Evolutionary conservation across 495 filamentous ascomycete species (phyloP), one percentile per base, ranked within the genome.

Genomic region (Mycothermus thermophilus): DNA sequence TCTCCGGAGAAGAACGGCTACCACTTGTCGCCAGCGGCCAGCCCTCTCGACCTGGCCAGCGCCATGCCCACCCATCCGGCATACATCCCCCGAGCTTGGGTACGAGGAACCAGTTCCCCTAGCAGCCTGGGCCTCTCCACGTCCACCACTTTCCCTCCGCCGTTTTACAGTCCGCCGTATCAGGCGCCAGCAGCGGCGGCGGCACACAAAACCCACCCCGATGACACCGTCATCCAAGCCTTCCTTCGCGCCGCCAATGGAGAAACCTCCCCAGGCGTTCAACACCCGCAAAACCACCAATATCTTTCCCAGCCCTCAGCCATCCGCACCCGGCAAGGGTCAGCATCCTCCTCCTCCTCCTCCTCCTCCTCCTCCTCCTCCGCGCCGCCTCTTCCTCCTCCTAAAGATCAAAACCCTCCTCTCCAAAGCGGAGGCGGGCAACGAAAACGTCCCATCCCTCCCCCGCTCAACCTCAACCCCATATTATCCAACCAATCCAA

Each of bases 61-160:
- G 51, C 51, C 14, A 54, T 66, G 42, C 64, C 63, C n/a, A 54
- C 60, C 4, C 64, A 66, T 32, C 62, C 62, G 10, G 64, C 64
- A n/a, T 68, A 68, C 37, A 49, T 66, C 13, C 60, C 64, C 1
- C 43, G 42, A 8, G 44, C 53, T 3, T 30, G 57, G 11, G 58
- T 61, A 24, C 49, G 62, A 2, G 51, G 44, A 14, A 31, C 32
- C 3, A 35, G 18, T 7, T 30, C 37, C 6, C 38, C 38, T 4
- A 44, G 35, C 39, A 27, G n/a, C n/a, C n/a, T n/a, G n/a, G n/a
- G 29, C 23, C 37, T 17, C 18, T 34, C 36, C 15, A 30, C 13
- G 14, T 23, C 33, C 11, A 43, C 31, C 27, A 34, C 29, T 23
- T 18, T 32, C 3, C 18, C 33, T n/a, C 27, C 21, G 5, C 23